Percentiles rank a stretch among this genome's conserved stretches.
Conservation (phyloP, 2,329 filamentous ascomycete genomes). For the Stagonosporopsis vannaccii region DNA sequence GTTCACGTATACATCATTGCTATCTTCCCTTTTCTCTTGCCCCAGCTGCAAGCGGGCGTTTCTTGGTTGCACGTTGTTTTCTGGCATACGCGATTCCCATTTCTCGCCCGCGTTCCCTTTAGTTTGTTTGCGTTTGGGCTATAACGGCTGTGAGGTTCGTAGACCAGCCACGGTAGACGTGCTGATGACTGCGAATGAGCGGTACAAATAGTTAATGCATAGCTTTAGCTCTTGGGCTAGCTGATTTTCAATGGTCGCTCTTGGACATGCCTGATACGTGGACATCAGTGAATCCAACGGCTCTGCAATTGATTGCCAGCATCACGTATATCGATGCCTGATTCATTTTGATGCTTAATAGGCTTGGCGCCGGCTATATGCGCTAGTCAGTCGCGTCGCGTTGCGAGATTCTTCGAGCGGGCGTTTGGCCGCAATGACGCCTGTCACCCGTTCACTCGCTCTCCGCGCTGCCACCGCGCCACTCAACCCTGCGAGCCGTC, state of each 20-base stretch:
- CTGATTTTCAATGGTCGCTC: background rate
- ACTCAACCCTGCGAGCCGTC: slow-evolving; percentile 11
- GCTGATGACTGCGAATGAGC: slow-evolving; percentile 14
- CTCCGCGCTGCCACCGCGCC: slow-evolving; percentile 8
- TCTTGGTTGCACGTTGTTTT: slow-evolving; percentile 4
- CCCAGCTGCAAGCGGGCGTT: slow-evolving; percentile 13
- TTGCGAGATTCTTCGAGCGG: slow-evolving; percentile 33
- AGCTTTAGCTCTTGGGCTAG: background rate
- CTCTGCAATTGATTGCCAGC: background rate
- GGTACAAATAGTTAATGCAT: slow-evolving; percentile 21
- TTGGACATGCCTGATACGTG: background rate
- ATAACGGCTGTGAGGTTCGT: slow-evolving; percentile 7
- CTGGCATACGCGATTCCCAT: slow-evolving; percentile 20
- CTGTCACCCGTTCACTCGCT: slow-evolving; percentile 9
- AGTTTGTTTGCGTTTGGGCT: slow-evolving; percentile 1
- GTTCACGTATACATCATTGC: slow-evolving; percentile 32
- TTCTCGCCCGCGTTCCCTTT: slow-evolving; percentile 6
- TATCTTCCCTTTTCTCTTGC: slow-evolving; percentile 18
- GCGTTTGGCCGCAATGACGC: slow-evolving; percentile 23
- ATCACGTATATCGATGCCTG: background rate
- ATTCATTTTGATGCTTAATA: slow-evolving; percentile 26
- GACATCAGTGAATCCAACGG: background rate
- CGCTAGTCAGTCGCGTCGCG: slow-evolving; percentile 32
- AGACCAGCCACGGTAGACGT: slow-evolving; percentile 17
- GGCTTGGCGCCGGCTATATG: slow-evolving; percentile 30